phyloP scores from a whole-genome alignment of 345 rosid species.

The Eucalyptus brandiana region DNA sequence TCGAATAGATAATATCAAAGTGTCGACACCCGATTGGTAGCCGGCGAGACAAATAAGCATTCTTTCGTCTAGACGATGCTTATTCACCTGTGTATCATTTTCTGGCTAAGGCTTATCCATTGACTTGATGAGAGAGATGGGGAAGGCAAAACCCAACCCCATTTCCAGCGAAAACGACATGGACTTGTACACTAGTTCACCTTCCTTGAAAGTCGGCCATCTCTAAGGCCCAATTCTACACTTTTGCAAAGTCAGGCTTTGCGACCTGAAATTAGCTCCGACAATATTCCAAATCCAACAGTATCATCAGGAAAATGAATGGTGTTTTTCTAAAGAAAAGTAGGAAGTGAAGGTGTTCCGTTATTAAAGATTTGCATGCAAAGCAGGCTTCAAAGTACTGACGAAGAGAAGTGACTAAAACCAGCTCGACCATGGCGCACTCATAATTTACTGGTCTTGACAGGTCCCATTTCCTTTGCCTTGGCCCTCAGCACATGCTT shows the following conservation, averaged over 20 bases:
- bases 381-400: background rate
- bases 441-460: slow-evolving; percentile 52
- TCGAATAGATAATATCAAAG: background rate
- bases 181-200: too few species aligned
- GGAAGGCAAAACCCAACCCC: background rate
- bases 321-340: background rate
- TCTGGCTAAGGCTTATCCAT: background rate
- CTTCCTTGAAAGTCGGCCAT: background rate
- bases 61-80: background rate
- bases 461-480: slow-evolving; percentile 70
- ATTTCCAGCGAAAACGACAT: background rate
- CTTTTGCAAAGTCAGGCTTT: background rate
- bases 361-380: background rate
- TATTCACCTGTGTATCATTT: background rate
- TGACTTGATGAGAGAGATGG: background rate
- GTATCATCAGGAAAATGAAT: background rate
- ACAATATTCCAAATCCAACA: background rate
- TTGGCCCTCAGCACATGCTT: slow-evolving; percentile 66
- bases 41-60: background rate
- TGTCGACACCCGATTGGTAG: background rate
- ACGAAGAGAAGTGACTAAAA: background rate
- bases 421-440: background rate
- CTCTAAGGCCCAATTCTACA: background rate
- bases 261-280: background rate
- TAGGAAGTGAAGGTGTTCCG: background rate